Percentiles rank a stretch among this genome's conserved stretches.
Conservation (phyloP, 2,329 filamentous ascomycete species). For the Lachnellula cervina region DNA sequence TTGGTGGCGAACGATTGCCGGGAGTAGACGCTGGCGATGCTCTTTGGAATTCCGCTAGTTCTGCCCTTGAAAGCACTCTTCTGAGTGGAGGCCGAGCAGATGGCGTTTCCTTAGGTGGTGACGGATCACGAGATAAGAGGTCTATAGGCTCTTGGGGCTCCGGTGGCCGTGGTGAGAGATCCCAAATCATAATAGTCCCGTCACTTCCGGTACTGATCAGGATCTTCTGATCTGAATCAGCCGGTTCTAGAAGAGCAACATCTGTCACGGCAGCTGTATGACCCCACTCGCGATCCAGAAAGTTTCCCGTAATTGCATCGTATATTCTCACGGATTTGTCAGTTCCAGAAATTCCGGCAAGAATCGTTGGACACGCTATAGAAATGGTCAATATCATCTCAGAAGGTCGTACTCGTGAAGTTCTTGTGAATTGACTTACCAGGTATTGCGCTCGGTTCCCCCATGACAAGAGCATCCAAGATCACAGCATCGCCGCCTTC, state of each 20-base stretch:
- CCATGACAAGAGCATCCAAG: slow-evolving; percentile 70
- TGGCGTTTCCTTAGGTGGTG: slow-evolving; percentile 42
- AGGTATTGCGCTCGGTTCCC: slow-evolving; percentile 49
- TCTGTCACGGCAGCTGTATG: slow-evolving; percentile 93
- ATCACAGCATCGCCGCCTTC: slow-evolving; percentile 77
- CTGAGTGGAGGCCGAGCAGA: slow-evolving; percentile 69
- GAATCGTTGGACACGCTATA: slow-evolving; percentile 47
- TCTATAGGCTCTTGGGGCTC: slow-evolving; percentile 22
- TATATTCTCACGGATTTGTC: slow-evolving; percentile 95
- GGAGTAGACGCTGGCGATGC: slow-evolving; percentile 37
- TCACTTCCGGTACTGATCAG: slow-evolving; percentile 74
- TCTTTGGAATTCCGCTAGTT: slow-evolving; percentile 74
- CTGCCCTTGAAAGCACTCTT: slow-evolving; percentile 79
- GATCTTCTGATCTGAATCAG: slow-evolving; percentile 49
- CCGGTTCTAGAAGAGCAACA: slow-evolving; percentile 61
- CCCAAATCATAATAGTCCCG: slow-evolving; percentile 77
- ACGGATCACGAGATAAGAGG: slow-evolving; percentile 19
- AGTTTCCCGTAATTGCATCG: slow-evolving; percentile 67
- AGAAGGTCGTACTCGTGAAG: too few species aligned
- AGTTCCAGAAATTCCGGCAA: slow-evolving; percentile 86
- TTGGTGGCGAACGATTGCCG: slow-evolving; percentile 51
- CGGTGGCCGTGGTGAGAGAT: slow-evolving; percentile 24
- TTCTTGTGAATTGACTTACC: slow-evolving; percentile 25
- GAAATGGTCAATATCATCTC: too few species aligned
- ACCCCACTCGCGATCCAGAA: slow-evolving; percentile 87